phyloP scores from a whole-genome alignment of 75 land plant genomes.

The Selaginella moellendorffii region DNA sequence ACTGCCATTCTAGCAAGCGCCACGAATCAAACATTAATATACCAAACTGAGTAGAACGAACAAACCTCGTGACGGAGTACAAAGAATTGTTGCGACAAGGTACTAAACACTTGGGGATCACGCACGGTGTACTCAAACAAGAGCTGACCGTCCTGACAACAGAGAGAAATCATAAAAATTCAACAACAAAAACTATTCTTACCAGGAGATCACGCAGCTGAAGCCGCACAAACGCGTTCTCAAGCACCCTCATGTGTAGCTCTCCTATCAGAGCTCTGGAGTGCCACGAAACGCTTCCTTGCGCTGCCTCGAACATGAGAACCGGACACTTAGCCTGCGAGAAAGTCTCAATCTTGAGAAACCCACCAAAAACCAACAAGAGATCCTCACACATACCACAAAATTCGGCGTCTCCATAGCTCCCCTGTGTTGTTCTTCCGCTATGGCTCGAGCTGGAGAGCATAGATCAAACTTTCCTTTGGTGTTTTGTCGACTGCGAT shows the following conservation, averaged over 20 bases:
- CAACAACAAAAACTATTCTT: not conserved
- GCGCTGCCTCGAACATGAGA: constrained; percentile 24
- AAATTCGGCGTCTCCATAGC: no score
- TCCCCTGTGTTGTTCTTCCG: no score
- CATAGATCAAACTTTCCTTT: no score
- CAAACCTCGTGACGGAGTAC: constrained; percentile 31
- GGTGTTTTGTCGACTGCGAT: no score
- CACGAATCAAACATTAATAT: not conserved
- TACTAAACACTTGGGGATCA: constrained; percentile 24
- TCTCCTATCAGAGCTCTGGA: constrained; percentile 26
- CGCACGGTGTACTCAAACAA: constrained; percentile 30
- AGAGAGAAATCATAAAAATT: not conserved
- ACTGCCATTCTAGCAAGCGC: constrained; percentile 27
- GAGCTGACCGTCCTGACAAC: constrained; percentile 25
- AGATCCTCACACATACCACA: no score
- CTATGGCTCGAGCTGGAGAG: no score
- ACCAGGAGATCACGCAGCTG: constrained; percentile 32
- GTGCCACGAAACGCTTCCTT: constrained; percentile 26
- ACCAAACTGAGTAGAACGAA: not conserved
- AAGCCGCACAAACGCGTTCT: constrained; percentile 21
- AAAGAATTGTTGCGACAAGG: constrained; percentile 22
- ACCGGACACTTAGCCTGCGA: constrained; percentile 34
- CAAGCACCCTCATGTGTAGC: constrained; percentile 26
- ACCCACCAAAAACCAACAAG: no score
- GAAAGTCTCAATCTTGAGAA: no score